Conservation (phyloP, 192 early-diverging fungal species). For the Chytriomyces confervae region DNA sequence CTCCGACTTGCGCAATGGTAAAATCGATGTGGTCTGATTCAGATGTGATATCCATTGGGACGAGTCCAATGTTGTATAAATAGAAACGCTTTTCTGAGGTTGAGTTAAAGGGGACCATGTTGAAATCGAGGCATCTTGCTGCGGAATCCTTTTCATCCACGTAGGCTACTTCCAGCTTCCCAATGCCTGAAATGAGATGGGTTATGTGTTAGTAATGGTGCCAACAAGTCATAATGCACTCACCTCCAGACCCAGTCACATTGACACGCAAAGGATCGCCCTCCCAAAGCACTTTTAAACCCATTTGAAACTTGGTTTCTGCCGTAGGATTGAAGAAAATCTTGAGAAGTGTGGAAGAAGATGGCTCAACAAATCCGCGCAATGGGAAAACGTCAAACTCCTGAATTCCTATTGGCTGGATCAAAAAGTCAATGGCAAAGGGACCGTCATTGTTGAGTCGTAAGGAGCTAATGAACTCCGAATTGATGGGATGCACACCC, state of each 20-base stretch:
- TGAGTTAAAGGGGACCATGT: conserved; percentile 68
- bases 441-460: conserved; percentile 61
- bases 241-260: conserved; percentile 54
- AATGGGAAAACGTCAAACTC: conserved; percentile 63
- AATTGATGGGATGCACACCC: conserved; percentile 63
- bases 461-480: conserved; percentile 44
- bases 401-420: conserved; percentile 59
- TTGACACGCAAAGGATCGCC: conserved; percentile 48
- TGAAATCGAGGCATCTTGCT: conserved; percentile 60
- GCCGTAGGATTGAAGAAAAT: conserved; percentile 59
- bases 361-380: conserved; percentile 60
- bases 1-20: conserved; percentile 51
- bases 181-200: conserved; percentile 41
- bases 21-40: conserved; percentile 58
- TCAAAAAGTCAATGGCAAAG: conserved; percentile 64
- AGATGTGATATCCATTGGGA: conserved; percentile 51
- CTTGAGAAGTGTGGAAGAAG: conserved; percentile 41
- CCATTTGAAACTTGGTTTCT: conserved; percentile 55
- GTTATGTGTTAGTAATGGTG: background rate
- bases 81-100: conserved; percentile 63
- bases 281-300: conserved; percentile 64
- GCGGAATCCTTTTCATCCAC: conserved; percentile 53
- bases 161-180: conserved; percentile 61
- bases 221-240: background rate
- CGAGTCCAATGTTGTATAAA: conserved; percentile 62